These are phyloP conservation scores for Fomitopsis pinicola DNA, from an alignment of 1,284 basidiomycete species.

Conservation along the genomic window DNA sequence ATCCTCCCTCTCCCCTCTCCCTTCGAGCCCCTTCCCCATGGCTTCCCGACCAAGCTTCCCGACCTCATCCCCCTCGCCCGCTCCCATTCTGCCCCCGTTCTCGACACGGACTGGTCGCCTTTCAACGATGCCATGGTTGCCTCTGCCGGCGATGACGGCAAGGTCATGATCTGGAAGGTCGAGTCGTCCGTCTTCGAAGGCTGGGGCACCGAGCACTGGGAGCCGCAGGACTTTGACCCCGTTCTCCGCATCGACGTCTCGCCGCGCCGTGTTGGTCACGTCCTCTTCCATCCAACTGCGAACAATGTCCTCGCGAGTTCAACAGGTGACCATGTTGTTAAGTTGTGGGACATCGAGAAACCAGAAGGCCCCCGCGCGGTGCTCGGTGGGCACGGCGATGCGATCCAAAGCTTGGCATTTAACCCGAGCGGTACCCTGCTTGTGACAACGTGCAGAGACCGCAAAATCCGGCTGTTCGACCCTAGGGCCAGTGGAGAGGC, in stretches of 20 bases:
- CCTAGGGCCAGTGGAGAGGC: slow-evolving; percentile 77
- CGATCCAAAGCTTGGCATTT: slow-evolving; percentile 85
- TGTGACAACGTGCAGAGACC: slow-evolving; percentile 84
- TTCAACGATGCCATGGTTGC: slow-evolving; percentile 91
- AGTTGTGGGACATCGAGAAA: slow-evolving; percentile 86
- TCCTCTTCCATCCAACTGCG: slow-evolving; percentile 93
- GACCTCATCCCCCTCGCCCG: slow-evolving; percentile 92
- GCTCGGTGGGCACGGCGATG: slow-evolving; percentile 79
- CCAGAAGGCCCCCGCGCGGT: slow-evolving; percentile 60
- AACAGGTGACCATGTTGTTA: slow-evolving; percentile 85
- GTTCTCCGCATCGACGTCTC: slow-evolving; percentile 70
- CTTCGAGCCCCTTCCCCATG: slow-evolving; percentile 48
- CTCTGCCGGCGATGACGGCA: slow-evolving; percentile 91
- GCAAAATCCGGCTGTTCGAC: slow-evolving; percentile 91
- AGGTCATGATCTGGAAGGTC: slow-evolving; percentile 88
- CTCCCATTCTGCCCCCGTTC: slow-evolving; percentile 80
- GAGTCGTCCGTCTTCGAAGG: slow-evolving; percentile 69
- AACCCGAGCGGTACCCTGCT: slow-evolving; percentile 78
- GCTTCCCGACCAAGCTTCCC: slow-evolving; percentile 79
- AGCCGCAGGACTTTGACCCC: slow-evolving; percentile 82
- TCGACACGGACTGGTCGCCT: slow-evolving; percentile 97
- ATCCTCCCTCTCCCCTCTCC: slow-evolving; percentile 85
- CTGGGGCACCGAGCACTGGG: slow-evolving; percentile 86
- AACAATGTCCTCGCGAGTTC: slow-evolving; percentile 84
- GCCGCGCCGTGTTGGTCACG: slow-evolving; percentile 89